Evolutionary conservation across 1,284 basidiomycete species (phyloP), one percentile per base, ranked within the genome.

Genomic region (Moesziomyces parantarcticus): DNA sequence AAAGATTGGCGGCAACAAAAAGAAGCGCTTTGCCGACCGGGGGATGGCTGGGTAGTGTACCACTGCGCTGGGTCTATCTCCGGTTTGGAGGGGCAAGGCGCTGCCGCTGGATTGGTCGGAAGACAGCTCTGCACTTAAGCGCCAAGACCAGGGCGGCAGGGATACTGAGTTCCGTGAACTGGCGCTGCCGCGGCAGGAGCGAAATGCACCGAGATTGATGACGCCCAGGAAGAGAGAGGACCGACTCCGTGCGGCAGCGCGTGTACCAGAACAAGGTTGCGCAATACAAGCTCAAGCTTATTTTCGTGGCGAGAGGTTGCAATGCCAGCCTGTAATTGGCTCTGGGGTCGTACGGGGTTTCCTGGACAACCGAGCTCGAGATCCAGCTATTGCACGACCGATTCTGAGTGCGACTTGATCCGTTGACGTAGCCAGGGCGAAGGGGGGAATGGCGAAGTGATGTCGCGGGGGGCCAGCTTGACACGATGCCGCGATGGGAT

Each of bases 21-120:
- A 55, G 51, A 39, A 50, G 40, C 11, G 29, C 42, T 42, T 42
- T 42, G 22, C 51, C 55, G 55, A 32, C 51, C 16, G 45, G 46
- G 44, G 40, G 55, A 29, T 29, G 50, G 46, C 43, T 54, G 53
- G 23, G 54, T 41, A 46, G 21, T 46, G 55, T 61, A 68, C 65
- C 59, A 55, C 58, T 54, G 32, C 22, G 23, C 51, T 62, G 65
- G 65, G 18, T 58, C 65, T 68, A 67, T 54, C 54, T 61, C 65
- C 58, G 58, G 50, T 45, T 32, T 22, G 21, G 34, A 26, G 40
- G 39, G 25, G 21, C 43, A 49, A 56, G 25, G 25, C 23, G 25
- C 25, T n/a, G 25, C 32, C 11, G 40, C 18, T 47, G 52, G 39
- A 41, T 45, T 36, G 3, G 43, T 46, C 49, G 53, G 57, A 43